phyloP scores from a whole-genome alignment of 2,329 filamentous ascomycete species.

The Cladosporium velox region DNA sequence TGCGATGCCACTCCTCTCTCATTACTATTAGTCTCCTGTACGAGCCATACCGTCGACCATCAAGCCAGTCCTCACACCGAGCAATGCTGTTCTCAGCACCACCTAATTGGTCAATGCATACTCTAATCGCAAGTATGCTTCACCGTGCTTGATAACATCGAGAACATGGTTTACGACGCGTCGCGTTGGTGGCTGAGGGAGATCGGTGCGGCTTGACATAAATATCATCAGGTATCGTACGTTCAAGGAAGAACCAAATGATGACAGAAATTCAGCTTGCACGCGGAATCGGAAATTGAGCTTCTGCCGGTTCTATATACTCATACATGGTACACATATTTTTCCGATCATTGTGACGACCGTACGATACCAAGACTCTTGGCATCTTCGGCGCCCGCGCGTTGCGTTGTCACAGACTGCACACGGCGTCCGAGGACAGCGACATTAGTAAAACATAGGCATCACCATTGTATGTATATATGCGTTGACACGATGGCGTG shows the following conservation, averaged over 20 bases:
- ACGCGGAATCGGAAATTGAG: background rate
- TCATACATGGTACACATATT: background rate
- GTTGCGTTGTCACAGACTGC: background rate
- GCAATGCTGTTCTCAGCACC: background rate
- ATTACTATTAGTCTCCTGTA: background rate
- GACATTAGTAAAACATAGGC: background rate
- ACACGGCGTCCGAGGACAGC: background rate
- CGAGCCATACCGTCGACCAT: background rate
- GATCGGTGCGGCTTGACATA: background rate
- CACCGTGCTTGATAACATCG: background rate
- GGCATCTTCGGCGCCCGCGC: background rate
- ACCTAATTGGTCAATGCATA: background rate
- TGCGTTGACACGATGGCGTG: background rate
- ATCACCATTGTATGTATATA: background rate
- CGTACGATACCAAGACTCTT: conserved; percentile 4
- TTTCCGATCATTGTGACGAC: background rate
- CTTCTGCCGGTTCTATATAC: background rate
- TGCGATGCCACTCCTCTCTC: background rate
- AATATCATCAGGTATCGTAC: background rate
- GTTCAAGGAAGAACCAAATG: background rate
- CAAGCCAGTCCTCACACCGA: background rate
- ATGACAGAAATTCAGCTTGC: background rate
- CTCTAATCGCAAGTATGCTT: background rate
- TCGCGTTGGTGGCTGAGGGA: background rate
- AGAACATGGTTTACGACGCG: background rate